These are phyloP conservation scores for Hanseniaspora jakobsenii DNA, from an alignment of 805 yeast genomes.

Conservation along the genomic window DNA sequence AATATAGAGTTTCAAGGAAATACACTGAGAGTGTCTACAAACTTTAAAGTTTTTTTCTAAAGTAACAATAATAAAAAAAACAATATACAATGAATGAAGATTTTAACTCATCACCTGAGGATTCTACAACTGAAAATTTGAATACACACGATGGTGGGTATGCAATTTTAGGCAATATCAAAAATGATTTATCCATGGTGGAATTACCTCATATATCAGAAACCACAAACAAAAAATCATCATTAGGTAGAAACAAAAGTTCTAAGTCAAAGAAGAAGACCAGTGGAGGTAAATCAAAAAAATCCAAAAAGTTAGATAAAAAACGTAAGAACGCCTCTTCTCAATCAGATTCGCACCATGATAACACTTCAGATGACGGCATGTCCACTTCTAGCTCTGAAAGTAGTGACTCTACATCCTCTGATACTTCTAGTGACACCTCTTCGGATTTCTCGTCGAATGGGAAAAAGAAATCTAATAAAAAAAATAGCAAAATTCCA, in stretches of 20 bases:
- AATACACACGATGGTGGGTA: too few relatives aligned
- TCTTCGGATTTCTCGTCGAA: too few relatives aligned
- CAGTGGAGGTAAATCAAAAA: conserved; percentile 1
- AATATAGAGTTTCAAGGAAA: too few relatives aligned
- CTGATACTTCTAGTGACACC: neutral
- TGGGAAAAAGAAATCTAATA: conserved; percentile 9
- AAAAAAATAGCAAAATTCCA: neutral
- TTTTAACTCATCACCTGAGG: neutral
- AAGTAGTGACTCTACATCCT: neutral
- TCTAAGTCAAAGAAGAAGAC: neutral
- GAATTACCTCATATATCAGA: conserved; percentile 14
- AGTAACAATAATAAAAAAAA: too few relatives aligned
- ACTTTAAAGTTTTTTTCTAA: too few relatives aligned
- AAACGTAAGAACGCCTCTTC: neutral
- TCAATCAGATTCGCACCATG: neutral
- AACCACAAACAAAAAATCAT: neutral
- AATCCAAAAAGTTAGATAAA: conserved; percentile 4
- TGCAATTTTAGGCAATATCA: neutral
- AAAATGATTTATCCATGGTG: conserved; percentile 8
- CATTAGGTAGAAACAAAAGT: neutral
- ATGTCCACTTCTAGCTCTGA: neutral
- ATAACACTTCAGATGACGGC: neutral
- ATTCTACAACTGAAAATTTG: too few relatives aligned
- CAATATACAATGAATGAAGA: neutral
- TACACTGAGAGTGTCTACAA: too few relatives aligned